phyloP scores from a whole-genome alignment of 495 filamentous ascomycete species.

The Astrocystis sublimbata region DNA sequence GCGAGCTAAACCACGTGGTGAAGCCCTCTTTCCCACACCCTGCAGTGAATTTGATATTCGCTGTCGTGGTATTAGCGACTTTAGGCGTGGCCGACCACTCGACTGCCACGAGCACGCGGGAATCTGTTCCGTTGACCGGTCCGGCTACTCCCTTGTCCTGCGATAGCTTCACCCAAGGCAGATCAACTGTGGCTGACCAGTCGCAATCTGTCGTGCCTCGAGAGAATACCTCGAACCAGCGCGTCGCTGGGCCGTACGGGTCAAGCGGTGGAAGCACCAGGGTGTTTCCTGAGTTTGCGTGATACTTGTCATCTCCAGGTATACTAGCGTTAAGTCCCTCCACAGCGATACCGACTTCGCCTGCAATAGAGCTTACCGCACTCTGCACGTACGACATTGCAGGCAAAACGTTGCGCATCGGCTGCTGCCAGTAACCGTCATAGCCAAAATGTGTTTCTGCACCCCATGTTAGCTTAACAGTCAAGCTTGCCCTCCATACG shows the following conservation, averaged over 20 bases:
- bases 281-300: conserved; percentile 57
- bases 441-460: conserved; percentile 56
- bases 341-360: conserved; percentile 65
- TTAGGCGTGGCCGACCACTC: conserved; percentile 61
- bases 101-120: conserved; percentile 59
- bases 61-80: conserved; percentile 45
- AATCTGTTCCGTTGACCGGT: conserved; percentile 49
- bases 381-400: conserved; percentile 60
- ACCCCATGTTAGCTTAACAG: conserved; percentile 12
- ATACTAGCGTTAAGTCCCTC: conserved; percentile 65
- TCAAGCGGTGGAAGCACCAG: conserved; percentile 60
- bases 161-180: conserved; percentile 60
- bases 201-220: conserved; percentile 59
- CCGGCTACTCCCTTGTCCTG: conserved; percentile 56
- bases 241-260: conserved; percentile 59
- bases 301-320: conserved; percentile 66
- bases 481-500: not conserved
- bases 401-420: conserved; percentile 68
- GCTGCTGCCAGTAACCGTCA: conserved; percentile 64
- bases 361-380: conserved; percentile 56
- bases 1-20: conserved; percentile 39
- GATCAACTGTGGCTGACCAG: conserved; percentile 55
- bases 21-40: conserved; percentile 58
- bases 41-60: conserved; percentile 57
- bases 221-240: conserved; percentile 69